Conservation (phyloP, 2,329 filamentous ascomycete genomes). For the Pestalotiopsis sp. region DNA sequence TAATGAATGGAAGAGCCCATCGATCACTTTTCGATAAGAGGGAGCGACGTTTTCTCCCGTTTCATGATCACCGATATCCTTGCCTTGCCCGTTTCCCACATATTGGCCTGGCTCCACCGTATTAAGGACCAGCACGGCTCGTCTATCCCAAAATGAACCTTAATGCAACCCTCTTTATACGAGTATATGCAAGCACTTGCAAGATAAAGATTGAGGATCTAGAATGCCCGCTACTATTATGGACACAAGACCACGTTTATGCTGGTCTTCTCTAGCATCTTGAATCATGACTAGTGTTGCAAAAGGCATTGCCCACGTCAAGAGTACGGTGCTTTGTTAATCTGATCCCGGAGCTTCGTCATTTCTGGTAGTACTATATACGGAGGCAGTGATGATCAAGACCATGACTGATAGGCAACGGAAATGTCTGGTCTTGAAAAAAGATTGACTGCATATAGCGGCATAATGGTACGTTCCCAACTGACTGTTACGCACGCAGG, state of each 20-base stretch:
- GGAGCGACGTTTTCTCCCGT: conserved; percentile 1
- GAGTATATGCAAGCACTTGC: not conserved
- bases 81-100: conserved; percentile 6
- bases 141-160: conserved; percentile 4
- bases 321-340: not conserved
- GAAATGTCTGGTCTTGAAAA: not conserved
- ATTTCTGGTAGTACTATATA: not conserved
- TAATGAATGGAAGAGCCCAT: not conserved
- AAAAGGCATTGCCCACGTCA: not conserved
- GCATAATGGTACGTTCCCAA: not conserved
- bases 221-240: not conserved
- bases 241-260: not conserved
- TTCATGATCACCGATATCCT: conserved; percentile 5
- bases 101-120: conserved; percentile 5
- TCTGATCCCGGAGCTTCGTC: not conserved
- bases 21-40: conserved; percentile 1
- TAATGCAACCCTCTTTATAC: conserved; percentile 4
- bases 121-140: not conserved
- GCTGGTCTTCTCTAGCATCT: not conserved
- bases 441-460: not conserved
- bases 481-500: not conserved
- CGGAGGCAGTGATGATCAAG: not conserved
- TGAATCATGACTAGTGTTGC: not conserved
- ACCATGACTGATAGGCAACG: not conserved
- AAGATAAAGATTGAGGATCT: not conserved